Conservation (phyloP, 2,329 filamentous ascomycete genomes). For the Triangularia setosa region DNA sequence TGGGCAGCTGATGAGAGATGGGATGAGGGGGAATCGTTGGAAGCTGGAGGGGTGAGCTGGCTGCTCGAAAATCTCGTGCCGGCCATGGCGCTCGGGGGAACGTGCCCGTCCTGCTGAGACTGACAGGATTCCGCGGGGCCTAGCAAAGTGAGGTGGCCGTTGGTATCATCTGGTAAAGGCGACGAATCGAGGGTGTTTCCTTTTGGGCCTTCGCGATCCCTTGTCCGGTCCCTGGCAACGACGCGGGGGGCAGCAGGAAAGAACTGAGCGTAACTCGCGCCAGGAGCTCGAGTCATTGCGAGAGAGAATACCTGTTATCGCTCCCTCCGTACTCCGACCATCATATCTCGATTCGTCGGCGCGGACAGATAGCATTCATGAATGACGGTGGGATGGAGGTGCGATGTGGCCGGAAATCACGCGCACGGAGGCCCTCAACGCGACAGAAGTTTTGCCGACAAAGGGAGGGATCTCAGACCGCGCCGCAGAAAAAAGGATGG, state of each 20-base stretch:
- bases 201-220: constrained; percentile 53
- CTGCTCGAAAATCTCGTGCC: constrained; percentile 41
- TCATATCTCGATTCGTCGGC: constrained; percentile 46
- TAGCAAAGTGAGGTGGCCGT: constrained; percentile 64
- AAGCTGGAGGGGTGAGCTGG: constrained; percentile 50
- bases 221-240: constrained; percentile 50
- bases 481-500: constrained; percentile 12
- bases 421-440: constrained; percentile 34
- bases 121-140: constrained; percentile 68
- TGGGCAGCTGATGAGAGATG: constrained; percentile 43
- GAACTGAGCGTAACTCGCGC: constrained; percentile 80
- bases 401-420: constrained; percentile 22
- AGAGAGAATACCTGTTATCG: constrained; percentile 47
- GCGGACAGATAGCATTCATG: constrained; percentile 37
- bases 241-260: constrained; percentile 74
- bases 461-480: constrained; percentile 15
- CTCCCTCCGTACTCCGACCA: constrained; percentile 52
- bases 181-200: constrained; percentile 44
- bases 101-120: constrained; percentile 61
- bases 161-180: constrained; percentile 39
- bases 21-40: constrained; percentile 50
- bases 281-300: constrained; percentile 74
- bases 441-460: constrained; percentile 31
- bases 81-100: constrained; percentile 40
- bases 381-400: constrained; percentile 19